Percentiles rank a stretch among this genome's conserved stretches.
These are phyloP conservation scores for Phytophthora megakarya DNA, from an alignment of 352 stramenopile species.

Conservation along the genomic window DNA sequence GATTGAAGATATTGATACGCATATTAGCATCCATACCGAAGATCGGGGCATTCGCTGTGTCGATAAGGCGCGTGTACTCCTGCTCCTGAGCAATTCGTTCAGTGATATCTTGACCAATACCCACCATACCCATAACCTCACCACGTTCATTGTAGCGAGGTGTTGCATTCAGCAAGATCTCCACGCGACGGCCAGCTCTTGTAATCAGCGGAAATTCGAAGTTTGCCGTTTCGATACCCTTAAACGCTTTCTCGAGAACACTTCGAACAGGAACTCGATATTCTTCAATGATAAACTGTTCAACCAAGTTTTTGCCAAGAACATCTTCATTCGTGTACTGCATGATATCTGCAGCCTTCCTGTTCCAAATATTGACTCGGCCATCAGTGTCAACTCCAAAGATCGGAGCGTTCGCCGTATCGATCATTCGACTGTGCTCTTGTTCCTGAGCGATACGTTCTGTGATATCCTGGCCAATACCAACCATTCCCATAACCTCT, in stretches of 20 bases:
- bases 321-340: conserved; percentile 53
- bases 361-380: conserved; percentile 58
- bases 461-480: conserved; percentile 32
- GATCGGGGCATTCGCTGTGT: conserved; percentile 66
- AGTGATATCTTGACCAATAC: too few species aligned
- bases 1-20: conserved; percentile 63
- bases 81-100: too few species aligned
- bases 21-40: conserved; percentile 70
- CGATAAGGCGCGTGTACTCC: conserved; percentile 75
- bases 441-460: conserved; percentile 27
- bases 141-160: conserved; percentile 67
- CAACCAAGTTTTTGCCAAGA: conserved; percentile 46
- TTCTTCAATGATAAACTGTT: conserved; percentile 47
- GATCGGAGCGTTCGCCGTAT: conserved; percentile 53
- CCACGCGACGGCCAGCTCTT: conserved; percentile 53
- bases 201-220: too few species aligned
- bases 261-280: conserved; percentile 52
- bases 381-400: conserved; percentile 53
- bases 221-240: conserved; percentile 39
- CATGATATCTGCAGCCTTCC: conserved; percentile 55
- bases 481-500: conserved; percentile 27
- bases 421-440: conserved; percentile 29
- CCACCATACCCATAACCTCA: conserved; percentile 87
- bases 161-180: conserved; percentile 78
- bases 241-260: conserved; percentile 37